These are phyloP conservation scores for Tothia fuscella DNA, from an alignment of 2,329 filamentous ascomycete genomes.

Conservation along the genomic window DNA sequence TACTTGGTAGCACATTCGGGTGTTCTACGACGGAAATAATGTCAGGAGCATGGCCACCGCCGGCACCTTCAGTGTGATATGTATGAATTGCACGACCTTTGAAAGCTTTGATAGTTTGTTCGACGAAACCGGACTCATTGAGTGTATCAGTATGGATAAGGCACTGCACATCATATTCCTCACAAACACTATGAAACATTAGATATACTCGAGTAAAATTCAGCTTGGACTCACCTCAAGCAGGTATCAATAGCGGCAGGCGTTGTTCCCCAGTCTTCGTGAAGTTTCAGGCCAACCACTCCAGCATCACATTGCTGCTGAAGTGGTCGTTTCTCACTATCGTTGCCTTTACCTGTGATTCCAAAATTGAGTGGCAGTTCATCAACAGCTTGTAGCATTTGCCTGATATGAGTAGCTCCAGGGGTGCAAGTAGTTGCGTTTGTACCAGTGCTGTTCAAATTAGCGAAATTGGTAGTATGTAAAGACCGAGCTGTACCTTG, in stretches of 20 bases:
- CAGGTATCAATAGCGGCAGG: slow-evolving; percentile 86
- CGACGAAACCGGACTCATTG: slow-evolving; percentile 95
- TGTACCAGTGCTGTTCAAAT: slow-evolving; percentile 55
- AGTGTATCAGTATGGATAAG: slow-evolving; percentile 93
- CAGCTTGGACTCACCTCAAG: too few relatives aligned
- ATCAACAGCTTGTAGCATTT: slow-evolving; percentile 86
- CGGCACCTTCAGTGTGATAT: slow-evolving; percentile 92
- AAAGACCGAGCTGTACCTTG: slow-evolving; percentile 43
- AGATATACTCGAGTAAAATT: too few relatives aligned
- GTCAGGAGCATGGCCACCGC: slow-evolving; percentile 88
- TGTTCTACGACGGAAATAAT: slow-evolving; percentile 91
- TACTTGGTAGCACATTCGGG: slow-evolving; percentile 75
- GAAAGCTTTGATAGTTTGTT: slow-evolving; percentile 77
- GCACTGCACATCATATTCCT: slow-evolving; percentile 84
- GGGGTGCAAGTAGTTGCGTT: slow-evolving; percentile 92
- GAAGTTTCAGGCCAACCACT: slow-evolving; percentile 81
- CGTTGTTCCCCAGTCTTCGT: slow-evolving; percentile 92
- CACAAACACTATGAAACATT: too few relatives aligned
- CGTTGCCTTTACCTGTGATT: slow-evolving; percentile 90
- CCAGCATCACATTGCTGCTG: slow-evolving; percentile 73
- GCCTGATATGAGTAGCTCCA: slow-evolving; percentile 65
- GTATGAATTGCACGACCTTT: slow-evolving; percentile 84
- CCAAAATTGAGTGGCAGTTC: slow-evolving; percentile 73
- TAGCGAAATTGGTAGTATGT: background rate
- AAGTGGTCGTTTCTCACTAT: slow-evolving; percentile 57